These are phyloP conservation scores for Mortierella sp. DNA, from an alignment of 371 early-diverging fungal genomes.

Conservation along the genomic window DNA sequence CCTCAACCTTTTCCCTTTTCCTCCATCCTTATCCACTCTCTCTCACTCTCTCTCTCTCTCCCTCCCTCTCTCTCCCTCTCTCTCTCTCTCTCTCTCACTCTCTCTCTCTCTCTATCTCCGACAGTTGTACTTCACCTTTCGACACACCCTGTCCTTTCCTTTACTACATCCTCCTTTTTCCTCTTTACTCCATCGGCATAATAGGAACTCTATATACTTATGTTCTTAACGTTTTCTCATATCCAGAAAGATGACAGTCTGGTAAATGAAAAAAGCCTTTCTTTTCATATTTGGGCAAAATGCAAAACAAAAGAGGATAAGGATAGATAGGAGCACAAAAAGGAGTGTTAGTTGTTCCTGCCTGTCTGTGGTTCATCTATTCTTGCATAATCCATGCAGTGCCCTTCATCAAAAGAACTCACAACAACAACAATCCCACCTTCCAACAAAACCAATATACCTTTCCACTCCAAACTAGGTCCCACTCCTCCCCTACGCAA, in stretches of 20 bases:
- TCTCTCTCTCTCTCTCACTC: background rate
- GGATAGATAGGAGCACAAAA: background rate
- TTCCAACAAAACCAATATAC: background rate
- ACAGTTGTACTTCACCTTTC: background rate
- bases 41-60: background rate
- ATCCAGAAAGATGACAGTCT: slow-evolving; percentile 54
- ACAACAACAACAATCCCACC: background rate
- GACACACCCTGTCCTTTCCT: background rate
- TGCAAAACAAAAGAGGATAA: background rate
- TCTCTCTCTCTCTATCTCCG: background rate
- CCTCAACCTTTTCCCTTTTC: background rate
- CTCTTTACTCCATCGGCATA: background rate
- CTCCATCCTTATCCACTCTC: background rate
- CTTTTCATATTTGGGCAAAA: background rate
- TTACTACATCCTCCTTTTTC: background rate
- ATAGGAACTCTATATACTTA: background rate
- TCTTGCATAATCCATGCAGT: no score
- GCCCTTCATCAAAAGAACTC: no score
- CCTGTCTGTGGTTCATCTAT: background rate
- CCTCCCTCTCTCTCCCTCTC: background rate
- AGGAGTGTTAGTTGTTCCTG: background rate
- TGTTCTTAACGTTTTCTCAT: slow-evolving; percentile 34
- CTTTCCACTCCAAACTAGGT: slow-evolving; percentile 17
- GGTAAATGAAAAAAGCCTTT: slow-evolving; percentile 17
- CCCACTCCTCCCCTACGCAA: slow-evolving; percentile 48